Percentiles rank a stretch among this genome's conserved stretches.
Evolutionary conservation across 2,329 filamentous ascomycete genomes (phyloP).

Genomic region (Paracoccidioides brasiliensis): DNA sequence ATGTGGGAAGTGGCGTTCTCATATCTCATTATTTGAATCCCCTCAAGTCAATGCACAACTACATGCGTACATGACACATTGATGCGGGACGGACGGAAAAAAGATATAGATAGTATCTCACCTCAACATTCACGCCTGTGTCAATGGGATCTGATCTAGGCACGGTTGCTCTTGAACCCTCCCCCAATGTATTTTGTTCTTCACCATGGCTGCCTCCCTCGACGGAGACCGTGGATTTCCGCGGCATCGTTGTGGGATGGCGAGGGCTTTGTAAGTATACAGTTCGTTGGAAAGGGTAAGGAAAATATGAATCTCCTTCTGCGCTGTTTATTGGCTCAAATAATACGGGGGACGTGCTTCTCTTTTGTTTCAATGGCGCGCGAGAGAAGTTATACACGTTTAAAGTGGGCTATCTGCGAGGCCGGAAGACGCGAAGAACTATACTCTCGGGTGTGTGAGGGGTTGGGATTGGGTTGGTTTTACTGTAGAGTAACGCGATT

Average conservation of each 20-base stretch:
- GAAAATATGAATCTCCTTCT: too few species aligned
- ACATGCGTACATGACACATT: neutral
- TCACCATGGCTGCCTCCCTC: conserved; percentile 7
- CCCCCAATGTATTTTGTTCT: conserved; percentile 7
- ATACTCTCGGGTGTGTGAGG: neutral
- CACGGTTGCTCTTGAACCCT: conserved; percentile 11
- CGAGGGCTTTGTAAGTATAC: neutral
- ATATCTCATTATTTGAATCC: too few species aligned
- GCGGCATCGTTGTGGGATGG: conserved; percentile 18
- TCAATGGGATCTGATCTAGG: conserved; percentile 14
- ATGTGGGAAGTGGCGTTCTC: neutral
- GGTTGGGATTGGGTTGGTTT: neutral
- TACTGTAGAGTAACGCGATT: neutral
- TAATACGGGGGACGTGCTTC: neutral
- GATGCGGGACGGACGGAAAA: neutral
- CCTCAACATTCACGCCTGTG: conserved; percentile 30
- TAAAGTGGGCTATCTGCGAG: neutral
- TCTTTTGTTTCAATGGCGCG: neutral
- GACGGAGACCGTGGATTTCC: conserved; percentile 25
- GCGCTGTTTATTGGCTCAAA: too few species aligned
- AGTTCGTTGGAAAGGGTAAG: too few species aligned
- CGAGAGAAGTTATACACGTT: neutral
- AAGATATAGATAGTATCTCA: conserved; percentile 11
- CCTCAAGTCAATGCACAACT: neutral
- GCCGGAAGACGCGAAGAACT: neutral